Base-by-base conservation (phyloP, 192 early-diverging fungal genomes). In the Podila clonocystis region DNA sequence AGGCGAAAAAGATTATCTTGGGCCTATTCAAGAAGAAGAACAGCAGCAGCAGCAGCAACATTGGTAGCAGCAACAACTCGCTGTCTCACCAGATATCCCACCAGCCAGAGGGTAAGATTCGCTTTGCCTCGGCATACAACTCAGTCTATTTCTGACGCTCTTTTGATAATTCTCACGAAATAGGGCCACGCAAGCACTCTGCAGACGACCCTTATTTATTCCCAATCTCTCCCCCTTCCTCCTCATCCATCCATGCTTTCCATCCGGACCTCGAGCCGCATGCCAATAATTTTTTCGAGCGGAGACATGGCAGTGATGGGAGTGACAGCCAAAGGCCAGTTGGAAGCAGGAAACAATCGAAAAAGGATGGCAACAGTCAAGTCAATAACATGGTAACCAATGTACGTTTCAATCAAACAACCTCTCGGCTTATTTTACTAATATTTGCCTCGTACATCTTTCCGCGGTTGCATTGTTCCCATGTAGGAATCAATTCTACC, bases 161-260 rank as follows among this genome's bases (percentile, higher is more conserved):
- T 17, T 12, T 4, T 15, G 13, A 26, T 24, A 45, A 28, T 65
- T 65, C 36, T 11, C 22, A 22, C 13, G 19, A 5, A 13, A 17
- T 62, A 73, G 76, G 70, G 22, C 71, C 69, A 12, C 69, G 76
- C 28, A 79, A 79, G 58, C 63, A 49, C 50, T 79, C 70, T 3
- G 61, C 65, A 13, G 76, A 79, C 41, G 76, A 79, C 31, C 65
- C 34, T 9, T 72, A 67, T 12, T 36, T 57, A 4, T 13, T 49
- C 4, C 52, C 52, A 24, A n/a, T 55, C 19, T 60, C 68, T 0
- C 38, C 70, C 2, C 70, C 55, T 15, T 22, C 55, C 15, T 22
- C 65, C 7, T 62, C 76, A 8, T 61, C 30, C 24, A 29, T 69
- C 20, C 62, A 66, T 60, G 58, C 57, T 19, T 71, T 78, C 50